Evolutionary conservation across 345 rosid genomes (phyloP), one percentile per base, ranked within the genome.

Genomic region (Garcia nutans): DNA sequence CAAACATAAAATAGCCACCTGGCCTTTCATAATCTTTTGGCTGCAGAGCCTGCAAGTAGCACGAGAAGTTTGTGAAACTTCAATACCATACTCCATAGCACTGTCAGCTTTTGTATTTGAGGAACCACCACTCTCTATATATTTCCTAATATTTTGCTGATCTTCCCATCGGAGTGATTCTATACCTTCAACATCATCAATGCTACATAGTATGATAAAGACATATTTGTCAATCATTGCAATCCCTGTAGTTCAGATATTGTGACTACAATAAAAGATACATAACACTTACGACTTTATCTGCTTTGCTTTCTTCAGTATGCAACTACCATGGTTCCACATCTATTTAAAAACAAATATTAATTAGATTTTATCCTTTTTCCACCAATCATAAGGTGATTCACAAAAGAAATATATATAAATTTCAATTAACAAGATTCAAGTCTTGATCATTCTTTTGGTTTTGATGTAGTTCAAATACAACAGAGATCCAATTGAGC

Each of bases 121-220:
- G 31, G 82, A 64, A 81, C 81, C 88, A 76, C 80, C 84, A 28
- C 47, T 63, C 74, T 92, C 95, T 64, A 88, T 86, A 74, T 90
- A 87, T 47, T 82, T 83, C 73, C 95, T 91, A 45, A 94, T 83
- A 73, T 84, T 92, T 77, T 94, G 90, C 77, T 94, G 98, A 85
- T 94, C 98, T 78, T 94, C 97, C 98, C 98, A 94, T 33, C 98
- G 91, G 76, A 94, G 93, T 23, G 89, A 81, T 80, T 94, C 98
- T 76, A 88, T 42, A 62, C 97, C 95, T 81, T 94, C 97, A 76
- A 94, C 93, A 84, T 94, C 98, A 84, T 92, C 95, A 79, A 82
- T 69, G n/a, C 98, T 94, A 82, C 26, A 60, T 10, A 73, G 73
- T 28, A 79, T 20, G 59, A 77, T 8, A 72, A 56, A 45, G 31